Base-by-base conservation (phyloP, 192 early-diverging fungal species). In the Backusella luteola region DNA sequence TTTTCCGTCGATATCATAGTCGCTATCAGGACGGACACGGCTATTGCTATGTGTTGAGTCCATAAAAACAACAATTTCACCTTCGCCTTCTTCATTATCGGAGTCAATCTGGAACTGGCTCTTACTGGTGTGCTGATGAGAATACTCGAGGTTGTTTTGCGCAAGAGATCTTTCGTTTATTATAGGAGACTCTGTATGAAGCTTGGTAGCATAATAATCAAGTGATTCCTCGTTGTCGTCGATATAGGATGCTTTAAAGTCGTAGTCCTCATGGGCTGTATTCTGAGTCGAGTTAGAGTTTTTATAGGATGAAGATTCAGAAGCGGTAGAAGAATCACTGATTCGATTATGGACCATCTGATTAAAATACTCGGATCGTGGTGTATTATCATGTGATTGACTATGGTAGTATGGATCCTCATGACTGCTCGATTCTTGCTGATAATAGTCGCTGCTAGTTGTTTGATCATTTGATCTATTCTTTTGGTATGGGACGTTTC, bases 21-120 rank as follows among this genome's bases (percentile, higher is more conserved):
- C 56, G 12, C 56, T 63, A 63, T 63, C 56, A 29, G 56, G 56
- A 26, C 56, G 56, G 26, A 26, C 56, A 26, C 23, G 56, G 3
- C 9, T 63, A 29, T 29, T 63, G 12, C 3, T 63, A 29, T 63
- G 56, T 9, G 26, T 19, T 49, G 46, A 42, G 17, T 49, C 29
- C 70, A 71, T 71, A 49, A 71, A 71, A 19, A 71, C 70, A 23
- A 71, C 70, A 34, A 71, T 71, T 19, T 71, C 70, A 32, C 70
- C 70, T 32, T 71, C 70, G 11, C 29, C 70, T 71, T 69, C 68
- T 23, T 71, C 56, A n/a, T 63, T 63, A 63, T 63, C 56, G 14
- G 56, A 63, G 26, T 63, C 56, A 14, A 63, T 29, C 23, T 63
- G 56, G 11, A 63, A 29, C 12, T 29, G 56, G 9, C 56, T 63